Evolutionary conservation across 2,329 filamentous ascomycete species (phyloP), one percentile per base, ranked within the genome.

Genomic region (Plectosphaerella cucumerina): DNA sequence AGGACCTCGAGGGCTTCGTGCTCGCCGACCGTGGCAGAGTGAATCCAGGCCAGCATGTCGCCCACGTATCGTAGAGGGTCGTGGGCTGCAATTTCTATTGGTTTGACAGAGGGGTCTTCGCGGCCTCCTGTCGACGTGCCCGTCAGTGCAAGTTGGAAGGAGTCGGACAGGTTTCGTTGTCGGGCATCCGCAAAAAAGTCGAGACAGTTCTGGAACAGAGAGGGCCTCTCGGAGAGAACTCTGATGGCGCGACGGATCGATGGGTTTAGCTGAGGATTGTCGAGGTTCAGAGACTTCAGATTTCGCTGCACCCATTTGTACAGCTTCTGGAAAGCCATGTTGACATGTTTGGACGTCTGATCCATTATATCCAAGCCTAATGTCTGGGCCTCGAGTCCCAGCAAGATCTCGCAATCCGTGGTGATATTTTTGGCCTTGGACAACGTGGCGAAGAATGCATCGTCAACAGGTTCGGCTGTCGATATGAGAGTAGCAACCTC

Each of bases 41-140:
- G 94, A 6, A 88, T 85, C 94, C 94, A 99, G 5, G 94, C 94
- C 14, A 99, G 79, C 92, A 99, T 99, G 64, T 99, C 94, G 49
- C 94, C 91, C 3, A 95, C 85, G 66, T 97, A 97, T 18, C 94
- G 84, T 22, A 97, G 72, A 1, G 90, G 86, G 62, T 99, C 94
- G 65, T 97, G 93, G 1, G 94, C 93, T 11, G 86, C 87, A 60
- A 97, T 82, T 64, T 99, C 93, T 56, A 99, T 99, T 0, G 94
- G 93, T 64, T 97, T 97, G 34, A 87, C 75, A 3, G 80, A 79
- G 21, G 73, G 71, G 55, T 88, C 81, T 43, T 79, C 76, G 22
- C 76, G 75, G 0, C 82, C 80, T 11, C 76, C 78, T 6, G 81
- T 72, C 12, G 78, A 74, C 2, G 75, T 79, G 35, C 93, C 93